Conservation (phyloP, 768 basidiomycete genomes). For the Infundibulicybe gibba region DNA sequence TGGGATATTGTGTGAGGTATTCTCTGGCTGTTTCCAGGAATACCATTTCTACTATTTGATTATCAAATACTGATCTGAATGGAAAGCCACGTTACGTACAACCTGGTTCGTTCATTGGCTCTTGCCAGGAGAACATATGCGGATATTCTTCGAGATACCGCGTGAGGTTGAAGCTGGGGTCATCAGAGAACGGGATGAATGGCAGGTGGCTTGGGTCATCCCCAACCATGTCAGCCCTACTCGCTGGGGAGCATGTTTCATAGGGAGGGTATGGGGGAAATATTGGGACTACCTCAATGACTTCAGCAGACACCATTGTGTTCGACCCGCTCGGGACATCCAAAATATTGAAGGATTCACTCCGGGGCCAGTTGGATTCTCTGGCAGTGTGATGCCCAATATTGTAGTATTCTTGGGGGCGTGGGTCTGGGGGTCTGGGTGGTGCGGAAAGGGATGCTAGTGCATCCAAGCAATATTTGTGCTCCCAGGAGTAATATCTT, state of each 20-base stretch:
- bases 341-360: too few relatives aligned
- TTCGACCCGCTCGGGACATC: too few relatives aligned
- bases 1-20: slow-evolving; percentile 28
- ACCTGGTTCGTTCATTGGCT: slow-evolving; percentile 24
- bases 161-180: slow-evolving; percentile 42
- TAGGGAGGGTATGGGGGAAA: slow-evolving; percentile 35
- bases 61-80: not conserved
- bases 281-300: slow-evolving; percentile 7
- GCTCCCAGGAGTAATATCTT: too few relatives aligned
- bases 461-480: too few relatives aligned
- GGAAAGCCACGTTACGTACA: slow-evolving; percentile 18
- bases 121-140: slow-evolving; percentile 47
- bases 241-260: slow-evolving; percentile 52
- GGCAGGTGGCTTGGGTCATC: slow-evolving; percentile 56
- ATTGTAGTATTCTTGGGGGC: too few relatives aligned
- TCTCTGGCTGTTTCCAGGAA: slow-evolving; percentile 42
- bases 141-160: slow-evolving; percentile 38
- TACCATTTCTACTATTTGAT: slow-evolving; percentile 42
- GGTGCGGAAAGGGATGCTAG: too few relatives aligned
- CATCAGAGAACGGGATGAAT: slow-evolving; percentile 64
- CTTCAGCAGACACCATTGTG: too few relatives aligned
- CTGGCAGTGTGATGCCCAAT: too few relatives aligned
- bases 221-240: slow-evolving; percentile 44
- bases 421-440: too few relatives aligned
- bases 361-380: too few relatives aligned